A percentile compares a stretch with the other conserved stretches of the same genome.
Evolutionary conservation across 495 filamentous ascomycete species (phyloP).

Genomic region (Aspergillus avenaceus): DNA sequence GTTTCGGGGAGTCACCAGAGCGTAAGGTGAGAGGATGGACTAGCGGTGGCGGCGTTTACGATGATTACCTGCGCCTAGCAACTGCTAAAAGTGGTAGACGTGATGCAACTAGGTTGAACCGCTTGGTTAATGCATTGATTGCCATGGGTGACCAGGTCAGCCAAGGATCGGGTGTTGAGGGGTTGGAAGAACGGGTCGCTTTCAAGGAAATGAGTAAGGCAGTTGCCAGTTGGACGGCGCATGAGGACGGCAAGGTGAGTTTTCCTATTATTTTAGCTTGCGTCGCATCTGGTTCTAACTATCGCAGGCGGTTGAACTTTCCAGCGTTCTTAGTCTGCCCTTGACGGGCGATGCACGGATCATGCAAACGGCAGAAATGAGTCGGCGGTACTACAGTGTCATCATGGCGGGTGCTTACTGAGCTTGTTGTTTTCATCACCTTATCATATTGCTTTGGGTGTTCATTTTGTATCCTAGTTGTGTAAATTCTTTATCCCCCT

Average conservation of each 20-base stretch:
- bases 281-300: constrained; percentile 15
- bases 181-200: constrained; percentile 77
- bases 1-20: constrained; percentile 56
- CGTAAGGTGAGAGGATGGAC: constrained; percentile 60
- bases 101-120: constrained; percentile 45
- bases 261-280: constrained; percentile 1
- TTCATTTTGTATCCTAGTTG: constrained; percentile 7
- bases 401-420: constrained; percentile 47
- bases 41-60: constrained; percentile 74
- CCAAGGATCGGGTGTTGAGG: constrained; percentile 51
- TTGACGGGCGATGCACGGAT: constrained; percentile 68
- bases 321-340: constrained; percentile 59
- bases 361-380: constrained; percentile 63
- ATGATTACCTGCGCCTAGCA: constrained; percentile 67
- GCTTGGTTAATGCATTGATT: constrained; percentile 60
- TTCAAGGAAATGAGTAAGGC: constrained; percentile 61
- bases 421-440: constrained; percentile 8
- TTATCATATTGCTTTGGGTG: constrained; percentile 12
- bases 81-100: constrained; percentile 31
- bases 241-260: constrained; percentile 58
- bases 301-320: constrained; percentile 34
- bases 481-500: background rate
- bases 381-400: constrained; percentile 60
- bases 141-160: constrained; percentile 54
- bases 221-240: constrained; percentile 56